phyloP scores from a whole-genome alignment of 805 yeast species.

The Candida insectalens region DNA sequence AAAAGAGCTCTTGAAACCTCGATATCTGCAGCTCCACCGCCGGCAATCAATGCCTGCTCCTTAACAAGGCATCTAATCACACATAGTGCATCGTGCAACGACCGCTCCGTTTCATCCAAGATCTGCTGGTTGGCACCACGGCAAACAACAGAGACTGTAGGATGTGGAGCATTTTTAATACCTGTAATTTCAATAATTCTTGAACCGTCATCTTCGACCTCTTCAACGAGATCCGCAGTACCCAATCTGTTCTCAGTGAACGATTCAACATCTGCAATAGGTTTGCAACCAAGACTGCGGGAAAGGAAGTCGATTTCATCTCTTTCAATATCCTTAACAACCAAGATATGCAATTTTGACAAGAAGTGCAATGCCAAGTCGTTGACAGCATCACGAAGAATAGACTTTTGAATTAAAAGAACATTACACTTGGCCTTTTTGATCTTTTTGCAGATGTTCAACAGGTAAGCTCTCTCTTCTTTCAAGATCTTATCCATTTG shows the following conservation, averaged over 20 bases:
- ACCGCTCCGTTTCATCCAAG: conserved; percentile 93
- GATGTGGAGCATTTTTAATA: conserved; percentile 44
- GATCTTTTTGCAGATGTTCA: conserved; percentile 91
- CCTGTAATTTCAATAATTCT: conserved; percentile 83
- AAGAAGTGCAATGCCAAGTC: conserved; percentile 91
- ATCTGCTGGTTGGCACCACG: conserved; percentile 92
- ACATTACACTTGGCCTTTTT: conserved; percentile 96
- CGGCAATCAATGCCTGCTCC: conserved; percentile 86
- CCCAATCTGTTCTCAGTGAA: conserved; percentile 93
- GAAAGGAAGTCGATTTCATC: conserved; percentile 90
- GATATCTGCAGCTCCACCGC: conserved; percentile 98
- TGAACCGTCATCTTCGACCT: conserved; percentile 83
- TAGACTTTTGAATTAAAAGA: conserved; percentile 82
- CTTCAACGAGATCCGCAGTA: conserved; percentile 85
- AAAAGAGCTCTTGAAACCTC: conserved; percentile 71
- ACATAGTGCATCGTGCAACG: conserved; percentile 95
- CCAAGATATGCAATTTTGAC: conserved; percentile 88
- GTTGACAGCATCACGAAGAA: conserved; percentile 88
- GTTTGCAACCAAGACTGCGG: conserved; percentile 84
- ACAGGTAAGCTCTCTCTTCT: conserved; percentile 92
- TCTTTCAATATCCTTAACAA: conserved; percentile 88
- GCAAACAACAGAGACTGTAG: conserved; percentile 81
- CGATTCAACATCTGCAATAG: conserved; percentile 90
- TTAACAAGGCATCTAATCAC: conserved; percentile 83
- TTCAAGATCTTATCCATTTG: conserved; percentile 98